Percentiles rank a stretch among this genome's conserved stretches.
Evolutionary conservation across 2,329 filamentous ascomycete species (phyloP).

Genomic region (Aspergillus sp.): DNA sequence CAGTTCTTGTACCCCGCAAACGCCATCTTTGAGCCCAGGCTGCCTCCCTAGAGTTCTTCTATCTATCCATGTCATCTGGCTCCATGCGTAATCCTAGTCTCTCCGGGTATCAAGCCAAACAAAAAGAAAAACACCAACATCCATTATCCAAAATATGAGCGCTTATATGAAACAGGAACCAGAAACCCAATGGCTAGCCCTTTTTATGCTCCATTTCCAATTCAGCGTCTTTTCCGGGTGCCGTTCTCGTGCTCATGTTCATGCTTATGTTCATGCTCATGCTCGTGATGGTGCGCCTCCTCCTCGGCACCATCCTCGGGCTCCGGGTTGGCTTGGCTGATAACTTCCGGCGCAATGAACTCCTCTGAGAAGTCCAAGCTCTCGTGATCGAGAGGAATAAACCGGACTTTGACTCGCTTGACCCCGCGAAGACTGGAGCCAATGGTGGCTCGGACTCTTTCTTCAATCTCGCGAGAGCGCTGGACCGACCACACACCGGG

Average conservation of each 20-base stretch:
- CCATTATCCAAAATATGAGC: no score
- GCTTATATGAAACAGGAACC: constrained; percentile 2
- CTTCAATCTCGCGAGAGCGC: constrained; percentile 68
- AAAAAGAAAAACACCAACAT: background rate
- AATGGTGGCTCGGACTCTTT: constrained; percentile 68
- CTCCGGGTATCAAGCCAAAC: constrained; percentile 1
- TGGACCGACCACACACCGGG: constrained; percentile 74
- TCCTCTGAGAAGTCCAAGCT: constrained; percentile 70
- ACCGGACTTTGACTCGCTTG: constrained; percentile 78
- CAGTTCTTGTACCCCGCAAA: background rate
- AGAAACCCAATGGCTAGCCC: background rate
- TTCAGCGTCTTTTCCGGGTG: constrained; percentile 8
- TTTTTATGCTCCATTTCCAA: background rate
- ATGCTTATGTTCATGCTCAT: constrained; percentile 14
- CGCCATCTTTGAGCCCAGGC: background rate
- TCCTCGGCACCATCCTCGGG: constrained; percentile 52
- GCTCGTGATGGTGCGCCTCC: constrained; percentile 38
- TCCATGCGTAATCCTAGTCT: background rate
- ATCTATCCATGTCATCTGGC: background rate
- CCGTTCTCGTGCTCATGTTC: constrained; percentile 28
- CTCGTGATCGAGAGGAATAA: constrained; percentile 67
- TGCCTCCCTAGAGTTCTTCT: no score
- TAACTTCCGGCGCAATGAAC: constrained; percentile 68
- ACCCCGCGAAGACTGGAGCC: constrained; percentile 79
- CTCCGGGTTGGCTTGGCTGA: constrained; percentile 58